A percentile compares a stretch with the other conserved stretches of the same genome.
Evolutionary conservation across 129 eudicot genomes (phyloP).

Genomic region (Apium graveolens): DNA sequence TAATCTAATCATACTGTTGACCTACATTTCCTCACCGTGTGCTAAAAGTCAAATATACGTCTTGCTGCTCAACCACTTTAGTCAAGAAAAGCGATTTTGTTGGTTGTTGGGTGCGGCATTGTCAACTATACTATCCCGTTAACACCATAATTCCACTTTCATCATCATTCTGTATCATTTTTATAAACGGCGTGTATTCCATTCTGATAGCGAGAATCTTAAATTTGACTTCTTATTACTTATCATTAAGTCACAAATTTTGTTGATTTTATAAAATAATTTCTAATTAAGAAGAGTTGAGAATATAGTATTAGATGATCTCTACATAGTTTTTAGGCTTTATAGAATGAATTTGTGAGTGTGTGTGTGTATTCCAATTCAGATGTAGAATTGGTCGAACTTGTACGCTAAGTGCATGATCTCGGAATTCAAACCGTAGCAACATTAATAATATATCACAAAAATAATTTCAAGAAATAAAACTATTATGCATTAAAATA

Average conservation of each 20-base stretch:
- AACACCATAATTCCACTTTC: not conserved
- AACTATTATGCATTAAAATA: not conserved
- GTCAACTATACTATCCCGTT: not conserved
- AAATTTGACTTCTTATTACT: too few relatives aligned
- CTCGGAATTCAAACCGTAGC: not conserved
- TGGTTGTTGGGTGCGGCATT: not conserved
- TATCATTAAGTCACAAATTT: too few relatives aligned
- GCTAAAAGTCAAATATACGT: not conserved
- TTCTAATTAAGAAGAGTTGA: not conserved
- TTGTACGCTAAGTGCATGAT: not conserved
- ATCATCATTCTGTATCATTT: not conserved
- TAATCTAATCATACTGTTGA: not conserved
- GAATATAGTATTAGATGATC: not conserved
- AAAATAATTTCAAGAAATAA: not conserved
- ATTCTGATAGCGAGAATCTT: too few relatives aligned
- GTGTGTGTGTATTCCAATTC: too few relatives aligned
- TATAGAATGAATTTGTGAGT: not conserved
- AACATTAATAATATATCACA: not conserved
- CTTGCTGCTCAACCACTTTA: not conserved
- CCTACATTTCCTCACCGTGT: not conserved
- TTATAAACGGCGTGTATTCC: not conserved
- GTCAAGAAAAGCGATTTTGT: not conserved
- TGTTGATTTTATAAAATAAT: not conserved
- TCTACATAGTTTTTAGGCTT: not conserved
- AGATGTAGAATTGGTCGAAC: not conserved